Base-by-base conservation (phyloP, 176 grass and related monocot species). In the Olyra latifolia region DNA sequence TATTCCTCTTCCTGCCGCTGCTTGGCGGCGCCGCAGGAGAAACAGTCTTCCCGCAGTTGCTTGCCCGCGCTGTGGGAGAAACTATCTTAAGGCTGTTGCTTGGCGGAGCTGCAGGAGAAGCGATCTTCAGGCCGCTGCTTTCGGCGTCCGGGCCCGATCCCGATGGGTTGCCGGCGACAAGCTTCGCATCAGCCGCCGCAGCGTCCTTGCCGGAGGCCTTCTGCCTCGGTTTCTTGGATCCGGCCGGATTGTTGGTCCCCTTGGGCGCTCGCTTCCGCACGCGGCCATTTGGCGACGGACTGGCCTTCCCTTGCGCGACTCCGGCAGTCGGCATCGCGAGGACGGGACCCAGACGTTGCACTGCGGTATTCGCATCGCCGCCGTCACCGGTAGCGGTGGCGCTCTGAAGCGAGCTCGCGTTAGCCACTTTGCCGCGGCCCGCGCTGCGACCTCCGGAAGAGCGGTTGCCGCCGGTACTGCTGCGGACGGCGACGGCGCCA, bases 301-400 rank as follows among this genome's bases (percentile, higher is more conserved):
- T 50, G 13, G 6, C 71, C 52, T 81, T 87, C 16, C 69, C 53
- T 9, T 69, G 72, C 27, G 28, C 70, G 0, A 28, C 79, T 2
- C 49, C 59, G 0, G 69, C 59, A 1, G 60, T 84, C 23, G 87
- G 87, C 75, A 88, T 88, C 1, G 81, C 81, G 6, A 88, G 75
- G 17, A 88, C 87, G 5, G 87, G 69, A 30, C 67, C 69, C 56
- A 87, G 58, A 28, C 40, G 55, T 15, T 60, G 3, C 66, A 53
- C 54, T 40, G 28, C 29, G 63, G 28, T 74, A 6, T 69, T 30
- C 30, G 62, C 63, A 20, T 19, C 19, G 69, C 16, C 53, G 20
- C 2, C 72, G 4, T 25, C 20, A 13, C 2, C 40, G 1, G 46
- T 46, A 32, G n/a, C 57, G 38, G 66, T 7, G 11, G 50, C 30